These are phyloP conservation scores for Garcia nutans DNA, from an alignment of 345 rosid species.

Conservation along the genomic window DNA sequence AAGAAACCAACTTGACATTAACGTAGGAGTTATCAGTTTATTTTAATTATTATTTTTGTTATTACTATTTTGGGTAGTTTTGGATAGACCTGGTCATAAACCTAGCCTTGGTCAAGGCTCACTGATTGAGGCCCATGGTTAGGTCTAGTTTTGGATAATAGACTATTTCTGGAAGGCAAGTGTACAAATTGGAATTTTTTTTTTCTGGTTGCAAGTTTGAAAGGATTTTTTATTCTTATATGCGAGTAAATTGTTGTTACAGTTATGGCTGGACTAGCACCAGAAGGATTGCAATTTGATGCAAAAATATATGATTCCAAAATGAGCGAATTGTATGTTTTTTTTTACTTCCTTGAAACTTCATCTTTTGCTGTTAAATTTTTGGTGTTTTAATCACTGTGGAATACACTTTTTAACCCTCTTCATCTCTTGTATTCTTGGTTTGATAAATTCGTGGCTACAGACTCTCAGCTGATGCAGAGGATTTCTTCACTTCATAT, in stretches of 20 bases:
- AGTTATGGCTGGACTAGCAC: neutral
- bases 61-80: no score
- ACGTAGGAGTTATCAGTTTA: no score
- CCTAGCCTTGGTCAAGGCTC: no score
- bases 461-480: neutral
- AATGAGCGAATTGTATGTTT: neutral
- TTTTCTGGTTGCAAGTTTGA: neutral
- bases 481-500: neutral
- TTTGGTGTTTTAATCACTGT: neutral
- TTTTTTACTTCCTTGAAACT: neutral
- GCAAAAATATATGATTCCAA: neutral
- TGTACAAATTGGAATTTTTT: no score
- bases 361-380: neutral
- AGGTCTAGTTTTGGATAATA: no score
- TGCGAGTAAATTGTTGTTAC: neutral
- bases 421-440: no score
- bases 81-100: no score
- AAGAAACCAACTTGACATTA: no score
- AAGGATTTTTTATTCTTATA: neutral
- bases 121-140: no score
- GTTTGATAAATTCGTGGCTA: neutral
- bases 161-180: neutral
- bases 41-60: no score
- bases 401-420: neutral
- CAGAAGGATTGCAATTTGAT: neutral